Conservation (phyloP, 2,329 filamentous ascomycete genomes). For the Cladosporium phlei region DNA sequence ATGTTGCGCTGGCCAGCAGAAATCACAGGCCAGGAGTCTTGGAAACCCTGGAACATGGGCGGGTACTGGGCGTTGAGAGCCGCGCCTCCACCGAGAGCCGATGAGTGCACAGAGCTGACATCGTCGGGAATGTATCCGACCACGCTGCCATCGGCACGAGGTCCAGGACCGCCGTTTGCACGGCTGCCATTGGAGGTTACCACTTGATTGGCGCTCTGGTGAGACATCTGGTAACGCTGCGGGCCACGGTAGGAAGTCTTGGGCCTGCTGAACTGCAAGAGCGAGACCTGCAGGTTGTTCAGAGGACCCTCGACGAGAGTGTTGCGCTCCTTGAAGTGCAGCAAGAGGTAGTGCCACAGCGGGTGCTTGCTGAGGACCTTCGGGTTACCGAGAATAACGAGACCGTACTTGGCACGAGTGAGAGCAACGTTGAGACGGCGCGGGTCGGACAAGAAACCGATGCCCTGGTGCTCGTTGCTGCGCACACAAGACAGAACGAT, state of each 20-base stretch:
- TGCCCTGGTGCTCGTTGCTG: conserved; percentile 98
- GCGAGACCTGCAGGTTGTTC: conserved; percentile 89
- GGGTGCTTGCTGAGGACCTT: conserved; percentile 98
- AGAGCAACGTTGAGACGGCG: conserved; percentile 95
- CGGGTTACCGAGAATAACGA: conserved; percentile 95
- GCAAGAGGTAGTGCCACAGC: conserved; percentile 89
- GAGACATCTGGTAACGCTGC: conserved; percentile 78
- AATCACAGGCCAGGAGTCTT: conserved; percentile 82
- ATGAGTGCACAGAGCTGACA: conserved; percentile 93
- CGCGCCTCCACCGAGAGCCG: conserved; percentile 78
- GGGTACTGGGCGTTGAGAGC: conserved; percentile 60
- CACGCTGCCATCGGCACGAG: conserved; percentile 69
- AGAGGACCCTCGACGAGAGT: conserved; percentile 94
- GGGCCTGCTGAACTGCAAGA: conserved; percentile 90
- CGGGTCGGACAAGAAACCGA: conserved; percentile 96
- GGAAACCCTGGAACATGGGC: conserved; percentile 92
- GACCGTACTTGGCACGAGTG: conserved; percentile 91
- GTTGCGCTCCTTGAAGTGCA: conserved; percentile 95
- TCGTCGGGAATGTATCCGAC: conserved; percentile 96
- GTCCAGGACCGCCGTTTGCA: conserved; percentile 38
- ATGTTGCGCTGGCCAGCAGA: conserved; percentile 48
- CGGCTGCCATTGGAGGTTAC: conserved; percentile 52
- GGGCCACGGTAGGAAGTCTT: conserved; percentile 88
- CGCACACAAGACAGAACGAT: conserved; percentile 97
- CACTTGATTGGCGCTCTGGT: conserved; percentile 61